phyloP scores from a whole-genome alignment of 73 alveolate genomes.

The Stentor coeruleus region DNA sequence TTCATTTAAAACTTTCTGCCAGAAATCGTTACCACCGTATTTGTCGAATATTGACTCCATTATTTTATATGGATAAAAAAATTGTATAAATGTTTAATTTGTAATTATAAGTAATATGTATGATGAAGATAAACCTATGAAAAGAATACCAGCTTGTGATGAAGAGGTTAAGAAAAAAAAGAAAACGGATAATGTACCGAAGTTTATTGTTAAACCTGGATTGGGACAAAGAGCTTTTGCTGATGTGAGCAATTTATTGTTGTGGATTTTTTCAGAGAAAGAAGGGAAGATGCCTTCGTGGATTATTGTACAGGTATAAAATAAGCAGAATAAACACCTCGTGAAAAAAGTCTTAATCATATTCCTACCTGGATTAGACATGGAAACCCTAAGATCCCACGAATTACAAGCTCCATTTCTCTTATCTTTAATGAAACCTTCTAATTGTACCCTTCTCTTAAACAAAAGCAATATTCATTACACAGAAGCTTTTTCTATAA shows the following conservation, averaged over 20 bases:
- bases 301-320: conserved; percentile 2
- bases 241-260: background rate
- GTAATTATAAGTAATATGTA: no score
- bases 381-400: background rate
- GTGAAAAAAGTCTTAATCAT: background rate
- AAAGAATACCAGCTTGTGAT: no score
- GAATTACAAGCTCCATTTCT: background rate
- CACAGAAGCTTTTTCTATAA: background rate
- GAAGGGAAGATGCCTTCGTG: conserved; percentile 10
- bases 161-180: background rate
- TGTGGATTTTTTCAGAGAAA: conserved; percentile 16
- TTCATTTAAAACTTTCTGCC: background rate
- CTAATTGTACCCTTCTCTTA: background rate
- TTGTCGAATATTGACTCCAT: background rate
- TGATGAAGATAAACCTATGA: no score
- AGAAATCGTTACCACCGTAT: background rate
- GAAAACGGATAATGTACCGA: background rate
- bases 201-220: background rate
- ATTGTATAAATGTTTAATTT: no score
- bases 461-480: background rate
- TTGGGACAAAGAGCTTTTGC: background rate
- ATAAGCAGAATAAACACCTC: conserved; percentile 6
- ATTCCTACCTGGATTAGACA: background rate
- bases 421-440: background rate
- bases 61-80: no score